Evolutionary conservation across 768 basidiomycete genomes (phyloP), one percentile per base, ranked within the genome.

Genomic region (Mycena latifolia): DNA sequence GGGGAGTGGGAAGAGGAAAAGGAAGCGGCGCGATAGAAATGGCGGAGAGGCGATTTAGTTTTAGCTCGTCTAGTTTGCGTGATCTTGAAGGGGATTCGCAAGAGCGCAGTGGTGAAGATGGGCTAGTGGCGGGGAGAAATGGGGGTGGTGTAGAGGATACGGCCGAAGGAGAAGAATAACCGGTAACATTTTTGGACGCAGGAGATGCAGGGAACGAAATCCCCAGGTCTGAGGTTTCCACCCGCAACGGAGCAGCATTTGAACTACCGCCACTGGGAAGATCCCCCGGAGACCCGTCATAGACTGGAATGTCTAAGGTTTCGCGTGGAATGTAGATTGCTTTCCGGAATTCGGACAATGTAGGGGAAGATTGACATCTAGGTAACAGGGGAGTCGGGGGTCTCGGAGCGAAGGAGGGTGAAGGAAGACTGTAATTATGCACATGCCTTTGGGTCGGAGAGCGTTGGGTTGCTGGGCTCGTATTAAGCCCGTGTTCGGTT

Each of bases 391-490:
- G 64, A 33, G 43, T 51, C n/a, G 56, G 51, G 17, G 46, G 37
- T 7, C 31, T 52, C 11, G 55, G 20, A 25, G 62, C 61, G 46
- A 35, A 28, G n/a, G 43, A 41, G 15, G 65, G 52, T 2, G 65
- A 66, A 28, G 65, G 69, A 35, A 70, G 61, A 15, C 56, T 59
- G 43, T 70, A 70, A 39, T 70, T 70, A 41, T 70, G 69, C 57
- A 70, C 65, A 35, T 70, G 65, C 25, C 69, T 56, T 27, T 63
- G 50, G 17, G 56, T 66, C 7, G 61, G 65, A 27, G 68, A 65
- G 51, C 64, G 64, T 35, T 63, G 43, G 28, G n/a, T 63, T 1
- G 52, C 18, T 17, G 31, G 33, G 41, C 10, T 29, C 46, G 24
- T n/a, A 46, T 54, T 17, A 53, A 48, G 18, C 20, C 25, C 31